Base-by-base conservation (phyloP, 2,329 filamentous ascomycete species). In the Colletotrichum tofieldiae region DNA sequence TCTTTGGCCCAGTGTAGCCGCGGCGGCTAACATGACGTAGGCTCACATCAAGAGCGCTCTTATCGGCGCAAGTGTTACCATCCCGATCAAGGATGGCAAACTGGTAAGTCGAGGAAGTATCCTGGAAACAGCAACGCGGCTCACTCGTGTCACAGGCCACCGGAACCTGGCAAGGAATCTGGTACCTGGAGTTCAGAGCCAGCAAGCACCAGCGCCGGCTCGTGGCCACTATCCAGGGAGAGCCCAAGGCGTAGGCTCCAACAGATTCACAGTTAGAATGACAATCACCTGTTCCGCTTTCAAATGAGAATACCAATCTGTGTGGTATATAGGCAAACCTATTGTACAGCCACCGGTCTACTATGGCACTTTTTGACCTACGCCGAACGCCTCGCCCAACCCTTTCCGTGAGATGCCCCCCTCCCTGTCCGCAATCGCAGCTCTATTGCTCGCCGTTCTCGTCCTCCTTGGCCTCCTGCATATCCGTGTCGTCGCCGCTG, bases 11-110 rank as follows among this genome's bases (percentile, higher is more conserved):
- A 35, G 18, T 67, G 9, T 35, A 2, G 37, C 20, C 16, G 41
- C 35, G 37, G 9, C 63, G 29, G 47, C 61, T 73, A 49, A 72
- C 18, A 59, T 55, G 61, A 54, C 26, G 23, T n/a, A 94, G 90
- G 95, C 95, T 71, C 96, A 99, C 82, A 93, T 99, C 81, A 99
- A 99, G 84, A 94, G 92, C 70, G 93, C 94, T 0, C 85, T 99
- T 61, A 88, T 98, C 39, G 96, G 96, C 18, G 94, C 95, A 5
- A 97, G 93, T 76, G 91, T 98, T 3, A 96, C 92, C 7, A 93
- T 99, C 71, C 96, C 96, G 1, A 98, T 99, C 81, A 93, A 90
- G 72, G 91, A 98, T 78, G 96, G 96, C 49, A 91, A 89, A 77
- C 82, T 98, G 80, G 92, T 90, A 79, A 78, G 87, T 83, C 39